phyloP scores from a whole-genome alignment of 2,329 filamentous ascomycete genomes.

The Cladophialophora carrionii region DNA sequence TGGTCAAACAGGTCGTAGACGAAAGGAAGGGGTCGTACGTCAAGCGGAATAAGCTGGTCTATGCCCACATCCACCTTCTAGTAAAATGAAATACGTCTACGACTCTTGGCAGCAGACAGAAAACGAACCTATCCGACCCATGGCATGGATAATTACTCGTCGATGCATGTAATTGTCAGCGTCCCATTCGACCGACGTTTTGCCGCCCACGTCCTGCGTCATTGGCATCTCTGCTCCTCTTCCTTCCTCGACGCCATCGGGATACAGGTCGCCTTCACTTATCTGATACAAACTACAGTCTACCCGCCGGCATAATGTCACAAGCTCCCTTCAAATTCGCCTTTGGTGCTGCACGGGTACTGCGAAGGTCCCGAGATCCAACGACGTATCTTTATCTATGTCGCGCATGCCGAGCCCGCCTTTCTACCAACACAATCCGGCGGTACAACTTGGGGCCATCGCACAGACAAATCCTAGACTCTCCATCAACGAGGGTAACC shows the following conservation, averaged over 20 bases:
- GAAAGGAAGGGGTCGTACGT: not conserved
- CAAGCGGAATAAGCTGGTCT: not conserved
- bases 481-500: not conserved
- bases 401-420: constrained; percentile 19
- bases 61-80: not conserved
- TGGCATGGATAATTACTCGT: not conserved
- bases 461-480: not conserved
- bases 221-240: constrained; percentile 7
- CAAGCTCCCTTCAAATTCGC: constrained; percentile 36
- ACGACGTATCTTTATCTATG: constrained; percentile 34
- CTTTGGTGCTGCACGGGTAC: constrained; percentile 40
- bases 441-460: not conserved
- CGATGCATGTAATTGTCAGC: constrained; percentile 24
- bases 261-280: not conserved
- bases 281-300: not conserved
- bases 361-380: constrained; percentile 27
- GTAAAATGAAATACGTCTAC: not conserved
- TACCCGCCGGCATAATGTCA: constrained; percentile 19
- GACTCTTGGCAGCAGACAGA: not conserved
- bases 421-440: constrained; percentile 12
- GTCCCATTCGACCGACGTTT: constrained; percentile 14
- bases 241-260: not conserved
- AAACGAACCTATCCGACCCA: not conserved
- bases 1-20: not conserved
- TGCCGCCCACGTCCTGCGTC: constrained; percentile 7